A percentile compares a stretch with the other conserved stretches of the same genome.
These are phyloP conservation scores for Mycena leptocephala DNA, from an alignment of 768 basidiomycete genomes.

Conservation along the genomic window DNA sequence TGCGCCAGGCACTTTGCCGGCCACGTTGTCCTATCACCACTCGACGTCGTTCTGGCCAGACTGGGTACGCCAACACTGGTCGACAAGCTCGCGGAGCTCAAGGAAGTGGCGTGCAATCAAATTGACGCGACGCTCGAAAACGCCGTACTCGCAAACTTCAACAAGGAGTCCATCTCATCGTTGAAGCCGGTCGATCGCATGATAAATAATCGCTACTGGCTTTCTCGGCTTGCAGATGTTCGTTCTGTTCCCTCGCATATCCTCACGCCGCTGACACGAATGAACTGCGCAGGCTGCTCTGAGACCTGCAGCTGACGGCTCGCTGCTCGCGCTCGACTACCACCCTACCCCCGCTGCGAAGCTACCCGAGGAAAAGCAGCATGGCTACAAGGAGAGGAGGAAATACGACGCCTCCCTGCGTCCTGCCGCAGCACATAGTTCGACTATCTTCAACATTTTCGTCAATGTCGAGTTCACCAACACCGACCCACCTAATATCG, in stretches of 20 bases:
- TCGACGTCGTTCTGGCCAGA: slow-evolving; percentile 18
- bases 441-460: slow-evolving; percentile 22
- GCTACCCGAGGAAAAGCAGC: slow-evolving; percentile 18
- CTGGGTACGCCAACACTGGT: slow-evolving; percentile 3
- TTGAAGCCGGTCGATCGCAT: neutral
- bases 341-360: slow-evolving; percentile 7
- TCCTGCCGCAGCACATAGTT: slow-evolving; percentile 10
- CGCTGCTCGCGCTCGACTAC: slow-evolving; percentile 18
- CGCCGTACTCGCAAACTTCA: slow-evolving; percentile 4
- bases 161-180: neutral
- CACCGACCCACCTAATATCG: slow-evolving; percentile 18
- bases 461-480: slow-evolving; percentile 29
- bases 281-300: neutral
- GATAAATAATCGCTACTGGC: slow-evolving; percentile 23
- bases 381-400: slow-evolving; percentile 17
- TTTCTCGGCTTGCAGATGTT: slow-evolving; percentile 27
- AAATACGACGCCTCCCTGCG: slow-evolving; percentile 30
- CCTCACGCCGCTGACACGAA: slow-evolving; percentile 14
- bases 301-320: neutral
- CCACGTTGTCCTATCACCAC: neutral
- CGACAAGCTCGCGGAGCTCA: slow-evolving; percentile 19
- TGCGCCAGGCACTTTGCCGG: slow-evolving; percentile 1
- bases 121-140: neutral
- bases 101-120: slow-evolving; percentile 2
- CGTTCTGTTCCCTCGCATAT: slow-evolving; percentile 19